A percentile compares a stretch with the other conserved stretches of the same genome.
phyloP scores from a whole-genome alignment of 441 rosid genomes.

The Croton laevigatus region DNA sequence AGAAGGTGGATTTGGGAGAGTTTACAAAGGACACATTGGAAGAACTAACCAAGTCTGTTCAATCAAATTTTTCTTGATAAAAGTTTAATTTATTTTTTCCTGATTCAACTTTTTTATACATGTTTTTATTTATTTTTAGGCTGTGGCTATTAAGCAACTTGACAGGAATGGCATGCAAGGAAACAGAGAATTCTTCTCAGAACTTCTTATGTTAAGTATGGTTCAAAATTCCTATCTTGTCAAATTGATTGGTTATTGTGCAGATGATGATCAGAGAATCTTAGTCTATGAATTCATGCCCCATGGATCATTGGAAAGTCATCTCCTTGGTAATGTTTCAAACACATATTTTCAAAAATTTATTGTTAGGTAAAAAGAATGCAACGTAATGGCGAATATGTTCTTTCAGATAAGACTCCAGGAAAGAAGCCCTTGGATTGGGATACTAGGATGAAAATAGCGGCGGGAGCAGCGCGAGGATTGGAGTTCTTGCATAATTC shows the following conservation, averaged over 20 bases:
- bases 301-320: slow-evolving; percentile 69
- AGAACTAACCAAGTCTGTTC: slow-evolving; percentile 38
- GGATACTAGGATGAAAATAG: slow-evolving; percentile 77
- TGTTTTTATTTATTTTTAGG: slow-evolving; percentile 29
- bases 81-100: neutral
- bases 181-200: slow-evolving; percentile 78
- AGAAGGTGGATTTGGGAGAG: slow-evolving; percentile 96
- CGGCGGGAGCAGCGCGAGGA: slow-evolving; percentile 77
- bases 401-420: slow-evolving; percentile 42
- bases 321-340: slow-evolving; percentile 56
- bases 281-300: slow-evolving; percentile 71
- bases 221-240: slow-evolving; percentile 71
- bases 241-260: slow-evolving; percentile 71
- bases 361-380: too few species aligned
- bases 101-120: neutral
- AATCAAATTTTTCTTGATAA: neutral
- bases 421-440: slow-evolving; percentile 59
- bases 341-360: neutral
- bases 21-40: slow-evolving; percentile 58
- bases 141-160: slow-evolving; percentile 80
- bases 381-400: neutral
- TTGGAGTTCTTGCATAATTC: slow-evolving; percentile 83
- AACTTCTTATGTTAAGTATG: slow-evolving; percentile 75
- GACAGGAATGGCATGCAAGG: slow-evolving; percentile 91
- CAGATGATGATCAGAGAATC: slow-evolving; percentile 65